Base-by-base conservation (phyloP, 306 rosid genomes). In the Pterocarpus santalinus region DNA sequence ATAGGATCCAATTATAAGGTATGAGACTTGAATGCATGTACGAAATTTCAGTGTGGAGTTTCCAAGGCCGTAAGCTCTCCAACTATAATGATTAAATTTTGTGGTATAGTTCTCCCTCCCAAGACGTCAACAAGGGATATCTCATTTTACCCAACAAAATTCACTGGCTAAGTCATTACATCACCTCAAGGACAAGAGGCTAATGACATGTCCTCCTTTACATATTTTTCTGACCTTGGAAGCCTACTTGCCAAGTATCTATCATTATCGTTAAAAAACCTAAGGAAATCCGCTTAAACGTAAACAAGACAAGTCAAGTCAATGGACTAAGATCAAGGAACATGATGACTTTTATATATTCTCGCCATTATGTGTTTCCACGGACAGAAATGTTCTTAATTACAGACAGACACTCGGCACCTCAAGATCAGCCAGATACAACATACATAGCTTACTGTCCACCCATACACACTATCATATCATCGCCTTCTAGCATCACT, bases 401-500 rank as follows among this genome's bases (percentile, higher is more conserved):
- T 69, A 75, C 84, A 78, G 2, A 35, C 60, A 55, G 64, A 64
- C 8, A 22, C 28, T 22, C 28, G 28, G 28, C 81, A 81, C 63
- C 69, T 4, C 72, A 79, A 65, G 62, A 85, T 44, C 81, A 30
- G 16, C 56, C 72, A 52, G 70, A 72, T 46, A 38, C 55, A 72
- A 36, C 53, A 44, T 5, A 8, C 4, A 52, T 16, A 60, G 28
- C 22, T 81, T 72, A 60, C 55, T 56, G 73, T 52, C 22, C 52
- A 39, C 36, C 72, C 73, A 55, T 62, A 63, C 79, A 22, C 28
- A 22, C 28, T 22, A 22, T 22, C 28, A 22, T 58, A 58, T 60
- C 47, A 47, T 49, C 36, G 47, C 67, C 80, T 76, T 72, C 83
- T 64, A 58, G 76, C 82, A 84, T 87, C 51, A 22, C 91, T 87